Evolutionary conservation across 73 alveolate species (phyloP), one percentile per base, ranked within the genome.

Genomic region (Tetrahymena thermophila): DNA sequence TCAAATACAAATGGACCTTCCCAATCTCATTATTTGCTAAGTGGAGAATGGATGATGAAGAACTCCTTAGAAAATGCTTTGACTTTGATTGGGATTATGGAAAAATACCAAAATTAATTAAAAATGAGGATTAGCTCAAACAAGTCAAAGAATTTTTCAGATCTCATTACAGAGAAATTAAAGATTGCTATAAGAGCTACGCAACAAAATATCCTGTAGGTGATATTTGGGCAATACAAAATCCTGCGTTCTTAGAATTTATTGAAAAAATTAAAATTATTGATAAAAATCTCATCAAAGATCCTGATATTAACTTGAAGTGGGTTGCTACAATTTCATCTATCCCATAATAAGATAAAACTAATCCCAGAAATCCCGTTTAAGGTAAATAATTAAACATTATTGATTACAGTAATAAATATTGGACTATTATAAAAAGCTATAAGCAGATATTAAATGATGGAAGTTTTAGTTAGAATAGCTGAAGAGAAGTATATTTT

Each of bases 101-200:
- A 44, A 96, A 96, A 93, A 95, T 96, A 35, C 94, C 97, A 35
- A 96, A 95, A 93, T 35, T 96, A 25, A 94, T 96, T 13, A 96
- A 96, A 34, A 96, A 96, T 95, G 95, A 93, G 5, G 97, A 93
- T 56, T 95, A 96, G 57, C 93, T 96, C 28, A 56, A 56, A 14
- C 93, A 95, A 31, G 94, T 96, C 7, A 96, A 96, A 89, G 96
- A 94, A n/a, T 96, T 97, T 43, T 85, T 97, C 35, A 57, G 96
- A 94, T 43, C 58, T 25, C 58, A 84, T 25, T 96, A 94, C 71
- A 83, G 85, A 94, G 31, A 93, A 37, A 42, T 97, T 35, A 96
- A 94, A 31, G 98, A 97, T 84, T 42, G 96, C 34, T 97, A 97
- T 94, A 97, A 95, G 55, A 94, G 94, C 84, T 96, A 95, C 57